Evolutionary conservation across 1,139 yeast genomes (phyloP).

Genomic region (Yamadazyma kanchanaburiensis): DNA sequence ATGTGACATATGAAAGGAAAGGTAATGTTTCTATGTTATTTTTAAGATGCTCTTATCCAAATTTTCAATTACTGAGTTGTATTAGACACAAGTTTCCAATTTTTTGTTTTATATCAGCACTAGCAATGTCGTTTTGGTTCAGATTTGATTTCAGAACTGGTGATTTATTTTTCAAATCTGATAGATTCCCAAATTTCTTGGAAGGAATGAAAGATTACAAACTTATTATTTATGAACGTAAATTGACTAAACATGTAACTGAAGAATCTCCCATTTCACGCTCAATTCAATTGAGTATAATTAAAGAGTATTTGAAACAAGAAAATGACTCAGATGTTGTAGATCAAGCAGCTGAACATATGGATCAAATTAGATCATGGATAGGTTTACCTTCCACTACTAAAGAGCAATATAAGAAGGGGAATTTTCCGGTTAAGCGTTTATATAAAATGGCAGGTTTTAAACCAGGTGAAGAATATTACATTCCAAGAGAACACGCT

Average conservation of each 20-base stretch:
- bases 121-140: conserved; percentile 6
- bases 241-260: too few relatives aligned
- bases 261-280: neutral
- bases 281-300: neutral
- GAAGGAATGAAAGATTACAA: too few relatives aligned
- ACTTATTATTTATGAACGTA: neutral
- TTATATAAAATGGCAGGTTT: conserved; percentile 4
- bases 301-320: conserved; percentile 1
- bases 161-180: neutral
- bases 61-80: too few relatives aligned
- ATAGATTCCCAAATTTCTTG: neutral
- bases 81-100: conserved; percentile 1
- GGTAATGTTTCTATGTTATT: too few relatives aligned
- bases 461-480: conserved; percentile 2
- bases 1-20: too few relatives aligned
- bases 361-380: conserved; percentile 4
- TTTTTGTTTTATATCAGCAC: conserved; percentile 5
- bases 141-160: conserved; percentile 6
- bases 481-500: conserved; percentile 2
- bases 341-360: conserved; percentile 1
- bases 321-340: conserved; percentile 1
- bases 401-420: neutral
- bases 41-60: too few relatives aligned
- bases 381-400: conserved; percentile 4
- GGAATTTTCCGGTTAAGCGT: conserved; percentile 2